Base-by-base conservation (phyloP, 2,329 filamentous ascomycete species). In the Stachybotrys echinatus region DNA sequence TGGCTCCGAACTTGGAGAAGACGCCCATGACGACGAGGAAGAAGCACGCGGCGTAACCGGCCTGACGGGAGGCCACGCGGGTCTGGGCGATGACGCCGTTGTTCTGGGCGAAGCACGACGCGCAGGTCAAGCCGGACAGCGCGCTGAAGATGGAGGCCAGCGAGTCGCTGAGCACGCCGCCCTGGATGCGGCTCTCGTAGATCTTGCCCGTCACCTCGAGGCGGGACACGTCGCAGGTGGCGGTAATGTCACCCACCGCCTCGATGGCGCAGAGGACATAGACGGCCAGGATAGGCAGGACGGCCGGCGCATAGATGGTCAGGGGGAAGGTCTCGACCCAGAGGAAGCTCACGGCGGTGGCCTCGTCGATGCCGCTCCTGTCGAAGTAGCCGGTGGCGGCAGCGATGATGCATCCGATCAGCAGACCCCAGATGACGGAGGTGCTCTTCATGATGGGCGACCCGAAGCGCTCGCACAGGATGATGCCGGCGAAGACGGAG, bases 71-170 rank as follows among this genome's bases (percentile, higher is more conserved):
- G 1, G 89, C 89, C 64, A 88, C 92, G 17, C 88, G 80, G 0
- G 89, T 94, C 42, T 94, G 74, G 0, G 88, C 86, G 53, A 94
- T 92, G 47, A 92, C 87, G 34, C 88, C 88, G 64, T 92, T 92
- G 72, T 92, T 92, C 65, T 92, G 88, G 0, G 88, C 88, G 58
- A 92, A 92, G 1, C 84, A 87, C 2, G 83, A 85, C 81, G 92
- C 88, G 23, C 88, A 88, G 0, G 87, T 88, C 57, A 89, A 88
- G 45, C 88, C 92, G 18, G 42, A n/a, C 12, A 44, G 42, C 18
- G 19, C 42, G 42, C 22, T 23, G 42, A 23, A 44, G 42, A 44
- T 44, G 42, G 42, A 44, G 42, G 6, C 18, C 18, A 44, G 42
- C 10, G 18, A 12, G 42, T 21, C 42, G 42, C 88, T 87, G 4